These are phyloP conservation scores for Podila epigama DNA, from an alignment of 192 early-diverging fungal species.

Conservation along the genomic window DNA sequence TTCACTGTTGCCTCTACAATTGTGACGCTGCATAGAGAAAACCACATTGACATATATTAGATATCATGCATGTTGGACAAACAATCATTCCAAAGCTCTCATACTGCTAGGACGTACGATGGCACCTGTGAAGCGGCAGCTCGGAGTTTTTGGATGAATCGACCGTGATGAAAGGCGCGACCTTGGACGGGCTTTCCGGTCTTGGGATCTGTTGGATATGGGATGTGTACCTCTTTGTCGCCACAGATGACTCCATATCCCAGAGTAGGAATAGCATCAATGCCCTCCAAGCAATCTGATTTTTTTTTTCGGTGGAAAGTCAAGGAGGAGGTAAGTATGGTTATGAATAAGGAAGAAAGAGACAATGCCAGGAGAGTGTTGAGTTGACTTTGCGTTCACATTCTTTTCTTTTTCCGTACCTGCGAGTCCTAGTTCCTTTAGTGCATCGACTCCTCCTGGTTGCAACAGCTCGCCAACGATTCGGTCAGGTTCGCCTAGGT, in stretches of 20 bases:
- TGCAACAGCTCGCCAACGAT: constrained; percentile 98
- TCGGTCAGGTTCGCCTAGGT: constrained; percentile 92
- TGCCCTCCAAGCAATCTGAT: constrained; percentile 81
- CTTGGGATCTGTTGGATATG: constrained; percentile 55
- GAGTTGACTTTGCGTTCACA: constrained; percentile 90
- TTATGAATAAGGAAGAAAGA: constrained; percentile 70
- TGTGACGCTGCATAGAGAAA: constrained; percentile 62
- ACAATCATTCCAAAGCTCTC: background rate
- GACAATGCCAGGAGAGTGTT: constrained; percentile 73
- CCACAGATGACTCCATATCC: constrained; percentile 85
- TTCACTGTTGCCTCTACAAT: constrained; percentile 78
- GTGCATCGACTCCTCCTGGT: constrained; percentile 88
- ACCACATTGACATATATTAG: background rate
- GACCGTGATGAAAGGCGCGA: constrained; percentile 90
- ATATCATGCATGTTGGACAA: background rate
- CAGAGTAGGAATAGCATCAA: constrained; percentile 82
- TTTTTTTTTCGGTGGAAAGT: constrained; percentile 67
- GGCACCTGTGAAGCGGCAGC: constrained; percentile 59
- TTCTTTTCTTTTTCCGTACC: constrained; percentile 93
- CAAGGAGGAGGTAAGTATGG: background rate
- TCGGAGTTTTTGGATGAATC: constrained; percentile 87
- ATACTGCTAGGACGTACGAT: no score
- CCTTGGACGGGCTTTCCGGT: constrained; percentile 63
- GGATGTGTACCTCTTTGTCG: constrained; percentile 67
- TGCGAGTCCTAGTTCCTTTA: constrained; percentile 79